Conservation (phyloP, 2,329 filamentous ascomycete genomes). For the Colletotrichum camelliae region DNA sequence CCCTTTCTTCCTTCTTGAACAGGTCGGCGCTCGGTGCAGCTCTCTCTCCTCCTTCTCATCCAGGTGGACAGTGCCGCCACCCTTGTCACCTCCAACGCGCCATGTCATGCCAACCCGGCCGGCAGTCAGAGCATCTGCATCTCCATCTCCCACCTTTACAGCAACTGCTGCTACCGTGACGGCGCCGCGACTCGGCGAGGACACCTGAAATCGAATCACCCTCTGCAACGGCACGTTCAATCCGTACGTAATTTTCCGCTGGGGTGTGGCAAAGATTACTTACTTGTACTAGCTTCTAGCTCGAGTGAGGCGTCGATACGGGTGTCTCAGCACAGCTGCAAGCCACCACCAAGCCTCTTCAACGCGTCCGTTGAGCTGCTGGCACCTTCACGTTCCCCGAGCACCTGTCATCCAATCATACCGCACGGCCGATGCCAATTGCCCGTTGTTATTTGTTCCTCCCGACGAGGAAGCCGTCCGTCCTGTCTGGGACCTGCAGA, state of each 20-base stretch:
- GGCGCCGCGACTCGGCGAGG: not conserved
- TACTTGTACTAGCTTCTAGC: not conserved
- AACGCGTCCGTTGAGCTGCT: not conserved
- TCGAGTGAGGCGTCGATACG: not conserved
- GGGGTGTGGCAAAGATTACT: not conserved
- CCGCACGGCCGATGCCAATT: not conserved
- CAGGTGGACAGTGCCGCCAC: not conserved
- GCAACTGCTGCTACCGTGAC: not conserved
- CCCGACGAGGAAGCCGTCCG: not conserved
- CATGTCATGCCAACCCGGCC: not conserved
- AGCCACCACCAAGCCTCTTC: not conserved
- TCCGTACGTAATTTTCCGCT: not conserved
- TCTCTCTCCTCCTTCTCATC: no score
- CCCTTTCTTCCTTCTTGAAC: not conserved
- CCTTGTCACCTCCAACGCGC: not conserved
- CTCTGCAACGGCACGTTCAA: not conserved
- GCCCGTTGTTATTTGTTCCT: not conserved
- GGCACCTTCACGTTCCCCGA: not conserved
- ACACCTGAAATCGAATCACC: not conserved
- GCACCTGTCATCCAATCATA: conserved; percentile 16
- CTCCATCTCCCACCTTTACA: not conserved
- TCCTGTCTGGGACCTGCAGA: not conserved
- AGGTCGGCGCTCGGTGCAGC: not conserved
- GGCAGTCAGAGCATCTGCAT: not conserved
- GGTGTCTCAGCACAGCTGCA: not conserved